Percentiles rank a stretch among this genome's conserved stretches.
phyloP scores from a whole-genome alignment of 345 rosid species.

The Euphorbia pulcherrima region DNA sequence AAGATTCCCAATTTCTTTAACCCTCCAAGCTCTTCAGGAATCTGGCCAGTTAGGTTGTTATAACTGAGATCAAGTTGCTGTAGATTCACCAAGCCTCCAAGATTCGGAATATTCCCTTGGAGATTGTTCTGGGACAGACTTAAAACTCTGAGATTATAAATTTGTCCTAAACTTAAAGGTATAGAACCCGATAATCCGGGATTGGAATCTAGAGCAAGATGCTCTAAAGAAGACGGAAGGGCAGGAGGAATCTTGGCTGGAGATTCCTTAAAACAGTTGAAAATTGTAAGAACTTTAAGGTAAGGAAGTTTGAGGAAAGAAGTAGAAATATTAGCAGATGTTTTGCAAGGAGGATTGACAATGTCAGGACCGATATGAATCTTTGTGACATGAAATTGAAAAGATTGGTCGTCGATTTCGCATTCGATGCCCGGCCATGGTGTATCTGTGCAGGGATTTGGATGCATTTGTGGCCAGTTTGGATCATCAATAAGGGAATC shows the following conservation, averaged over 20 bases:
- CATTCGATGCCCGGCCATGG: slow-evolving; percentile 53
- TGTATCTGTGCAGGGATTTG: slow-evolving; percentile 46
- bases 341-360: slow-evolving; percentile 37
- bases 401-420: slow-evolving; percentile 32
- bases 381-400: slow-evolving; percentile 37
- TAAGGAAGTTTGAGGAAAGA: slow-evolving; percentile 40
- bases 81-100: slow-evolving; percentile 30
- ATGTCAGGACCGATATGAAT: slow-evolving; percentile 45
- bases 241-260: slow-evolving; percentile 27
- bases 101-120: slow-evolving; percentile 30
- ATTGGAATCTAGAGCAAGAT: slow-evolving; percentile 38
- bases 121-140: slow-evolving; percentile 39
- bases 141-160: slow-evolving; percentile 27
- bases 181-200: slow-evolving; percentile 38
- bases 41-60: slow-evolving; percentile 41
- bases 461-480: slow-evolving; percentile 34
- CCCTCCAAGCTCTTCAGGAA: slow-evolving; percentile 37
- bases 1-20: slow-evolving; percentile 33
- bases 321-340: slow-evolving; percentile 33
- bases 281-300: slow-evolving; percentile 38
- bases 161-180: slow-evolving; percentile 28
- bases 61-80: slow-evolving; percentile 45
- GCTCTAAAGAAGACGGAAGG: slow-evolving; percentile 36
- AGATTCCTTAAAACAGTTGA: slow-evolving; percentile 37
- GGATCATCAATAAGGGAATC: slow-evolving; percentile 38